Conservation (phyloP, 164 flowering plant species). For the Aristolochia fimbriata region DNA sequence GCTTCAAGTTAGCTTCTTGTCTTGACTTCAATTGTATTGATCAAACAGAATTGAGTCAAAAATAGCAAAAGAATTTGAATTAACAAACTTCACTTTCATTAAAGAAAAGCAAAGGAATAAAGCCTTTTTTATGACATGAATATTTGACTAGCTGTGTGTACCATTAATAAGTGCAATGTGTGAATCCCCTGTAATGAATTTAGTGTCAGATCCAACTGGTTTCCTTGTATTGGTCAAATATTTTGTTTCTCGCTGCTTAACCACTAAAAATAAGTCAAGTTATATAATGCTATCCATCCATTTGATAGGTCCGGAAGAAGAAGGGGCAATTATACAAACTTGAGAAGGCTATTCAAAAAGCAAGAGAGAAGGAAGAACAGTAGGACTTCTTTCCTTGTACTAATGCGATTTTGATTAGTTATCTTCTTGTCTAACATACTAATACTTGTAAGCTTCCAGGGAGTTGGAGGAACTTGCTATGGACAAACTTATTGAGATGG, state of each 20-base stretch:
- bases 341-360: conserved; percentile 30
- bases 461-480: conserved; percentile 63
- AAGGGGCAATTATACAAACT: conserved; percentile 34
- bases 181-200: too few species aligned
- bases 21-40: too few species aligned
- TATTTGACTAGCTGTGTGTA: too few species aligned
- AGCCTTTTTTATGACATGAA: too few species aligned
- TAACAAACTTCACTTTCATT: too few species aligned
- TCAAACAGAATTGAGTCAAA: too few species aligned
- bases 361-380: conserved; percentile 35
- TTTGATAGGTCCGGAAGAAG: conserved; percentile 43
- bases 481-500: conserved; percentile 63
- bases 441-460: conserved; percentile 33
- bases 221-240: background rate
- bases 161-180: too few species aligned
- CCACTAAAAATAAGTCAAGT: background rate
- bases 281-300: background rate
- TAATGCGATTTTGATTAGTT: conserved; percentile 1
- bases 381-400: conserved; percentile 14
- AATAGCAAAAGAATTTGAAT: too few species aligned
- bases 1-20: too few species aligned
- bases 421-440: background rate
- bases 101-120: too few species aligned
- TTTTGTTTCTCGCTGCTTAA: background rate
- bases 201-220: too few species aligned